Conservation (phyloP, 192 early-diverging fungal species). For the Rhizophlyctis rosea region DNA sequence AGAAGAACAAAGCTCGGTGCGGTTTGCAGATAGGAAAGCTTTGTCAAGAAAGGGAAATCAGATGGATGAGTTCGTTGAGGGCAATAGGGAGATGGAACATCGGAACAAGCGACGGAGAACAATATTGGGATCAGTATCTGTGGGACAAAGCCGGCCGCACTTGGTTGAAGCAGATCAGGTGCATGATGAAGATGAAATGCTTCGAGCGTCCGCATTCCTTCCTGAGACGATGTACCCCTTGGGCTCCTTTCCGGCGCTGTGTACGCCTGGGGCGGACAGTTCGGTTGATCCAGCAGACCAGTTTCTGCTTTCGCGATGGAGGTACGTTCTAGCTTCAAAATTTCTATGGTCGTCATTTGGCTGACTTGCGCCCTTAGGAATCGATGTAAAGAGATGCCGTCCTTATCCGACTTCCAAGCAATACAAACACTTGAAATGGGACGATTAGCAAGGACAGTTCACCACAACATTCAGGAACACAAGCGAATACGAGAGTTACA, state of each 20-base stretch:
- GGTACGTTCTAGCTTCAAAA: neutral
- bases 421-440: slow-evolving; percentile 13
- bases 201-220: slow-evolving; percentile 49
- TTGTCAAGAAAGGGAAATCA: slow-evolving; percentile 52
- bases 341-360: too few relatives aligned
- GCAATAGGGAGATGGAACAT: slow-evolving; percentile 10
- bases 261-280: neutral
- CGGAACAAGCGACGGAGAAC: slow-evolving; percentile 32
- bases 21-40: slow-evolving; percentile 57
- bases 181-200: slow-evolving; percentile 36
- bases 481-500: slow-evolving; percentile 56
- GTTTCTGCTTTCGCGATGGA: slow-evolving; percentile 16
- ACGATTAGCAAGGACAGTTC: slow-evolving; percentile 20
- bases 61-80: slow-evolving; percentile 50
- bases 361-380: too few relatives aligned
- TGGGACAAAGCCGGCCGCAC: too few relatives aligned
- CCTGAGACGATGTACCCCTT: slow-evolving; percentile 20
- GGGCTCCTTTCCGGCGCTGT: slow-evolving; percentile 18
- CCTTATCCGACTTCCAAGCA: slow-evolving; percentile 35
- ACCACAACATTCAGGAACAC: slow-evolving; percentile 48
- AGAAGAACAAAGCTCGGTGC: slow-evolving; percentile 42
- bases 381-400: slow-evolving; percentile 5
- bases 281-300: slow-evolving; percentile 6
- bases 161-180: slow-evolving; percentile 20
- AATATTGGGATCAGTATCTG: neutral